Base-by-base conservation (phyloP, 768 basidiomycete genomes). In the Suillus bovinus region DNA sequence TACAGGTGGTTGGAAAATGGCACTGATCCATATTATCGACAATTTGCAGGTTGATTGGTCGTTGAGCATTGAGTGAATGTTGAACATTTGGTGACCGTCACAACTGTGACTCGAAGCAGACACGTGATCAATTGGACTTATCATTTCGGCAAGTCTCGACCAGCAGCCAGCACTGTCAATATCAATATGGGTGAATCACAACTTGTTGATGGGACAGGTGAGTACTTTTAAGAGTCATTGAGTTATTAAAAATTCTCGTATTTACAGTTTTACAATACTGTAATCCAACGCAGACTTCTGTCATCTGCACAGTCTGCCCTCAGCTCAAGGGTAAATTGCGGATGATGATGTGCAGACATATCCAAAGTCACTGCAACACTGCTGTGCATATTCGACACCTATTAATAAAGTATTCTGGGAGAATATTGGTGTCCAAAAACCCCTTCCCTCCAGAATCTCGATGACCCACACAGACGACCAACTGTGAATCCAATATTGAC, bases 291-390 rank as follows among this genome's bases (percentile, higher is more conserved):
- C 5, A 14, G 5, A 46, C 46, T 60, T 22, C 5, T 33, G 59
- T 29, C 11, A 60, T 14, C 8, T 39, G 31, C 17, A 36, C 17
- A 24, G 38, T 29, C 52, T 61, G 60, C 29, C 52, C 36, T 4
- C 20, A 16, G 29, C 10, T 39, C 14, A 52, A 50, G 41, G 16
- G 17, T 14, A 22, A 1, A n/a, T 41, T 39, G 4, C 52, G 34
- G 22, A 61, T 16, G 17, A 61, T 61, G 60, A 39, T 55, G 24
- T 7, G 9, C 42, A 49, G 60, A 42, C 50, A 53, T 11, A 10
- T 54, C 34, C 20, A 47, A 8, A 29, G 7, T 22, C 60, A 61
- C 20, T 38, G 36, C 22, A 22, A 42, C 10, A 55, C 24, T 29
- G 49, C 50, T 11, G 16, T 61, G 42, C 60, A 61, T 39, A 38